Conservation (phyloP, 148 eudicot species). For the Pharnaceum exiguum region DNA sequence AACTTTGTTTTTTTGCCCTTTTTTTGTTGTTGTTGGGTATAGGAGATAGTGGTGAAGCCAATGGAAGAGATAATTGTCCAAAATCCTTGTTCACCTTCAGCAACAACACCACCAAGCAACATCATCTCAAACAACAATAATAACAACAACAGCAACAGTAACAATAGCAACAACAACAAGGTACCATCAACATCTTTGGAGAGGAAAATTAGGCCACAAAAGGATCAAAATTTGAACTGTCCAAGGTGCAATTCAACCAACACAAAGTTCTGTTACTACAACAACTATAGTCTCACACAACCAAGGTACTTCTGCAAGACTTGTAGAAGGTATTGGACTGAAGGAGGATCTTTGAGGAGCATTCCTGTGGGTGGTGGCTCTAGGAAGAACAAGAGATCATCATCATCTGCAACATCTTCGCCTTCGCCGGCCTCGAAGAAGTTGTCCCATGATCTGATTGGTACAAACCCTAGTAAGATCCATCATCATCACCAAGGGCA, state of each 20-base stretch:
- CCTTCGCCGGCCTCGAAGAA: conserved; percentile 25
- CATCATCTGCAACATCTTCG: conserved; percentile 11
- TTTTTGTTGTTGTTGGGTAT: conserved; percentile 4
- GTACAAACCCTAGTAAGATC: conserved; percentile 49
- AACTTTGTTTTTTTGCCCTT: conserved; percentile 1
- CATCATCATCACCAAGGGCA: conserved; percentile 40
- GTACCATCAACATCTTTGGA: conserved; percentile 19
- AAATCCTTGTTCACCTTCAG: conserved; percentile 30
- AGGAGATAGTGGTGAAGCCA: conserved; percentile 70
- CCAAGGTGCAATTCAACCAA: conserved; percentile 73
- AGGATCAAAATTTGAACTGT: conserved; percentile 51
- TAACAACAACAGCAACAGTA: not conserved
- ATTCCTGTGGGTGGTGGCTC: conserved; percentile 81
- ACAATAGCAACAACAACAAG: not conserved
- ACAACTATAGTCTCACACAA: conserved; percentile 83
- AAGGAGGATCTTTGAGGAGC: conserved; percentile 73
- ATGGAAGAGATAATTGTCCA: conserved; percentile 54
- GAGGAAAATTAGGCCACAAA: conserved; percentile 38
- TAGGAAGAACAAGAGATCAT: conserved; percentile 68
- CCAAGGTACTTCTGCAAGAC: conserved; percentile 89
- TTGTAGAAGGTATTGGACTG: conserved; percentile 91
- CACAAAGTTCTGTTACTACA: conserved; percentile 87
- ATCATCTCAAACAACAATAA: not conserved
- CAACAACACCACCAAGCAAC: not conserved
- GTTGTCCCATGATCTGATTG: conserved; percentile 20